Conservation (phyloP, 495 filamentous ascomycete species). For the Sordaria brevicollis region DNA sequence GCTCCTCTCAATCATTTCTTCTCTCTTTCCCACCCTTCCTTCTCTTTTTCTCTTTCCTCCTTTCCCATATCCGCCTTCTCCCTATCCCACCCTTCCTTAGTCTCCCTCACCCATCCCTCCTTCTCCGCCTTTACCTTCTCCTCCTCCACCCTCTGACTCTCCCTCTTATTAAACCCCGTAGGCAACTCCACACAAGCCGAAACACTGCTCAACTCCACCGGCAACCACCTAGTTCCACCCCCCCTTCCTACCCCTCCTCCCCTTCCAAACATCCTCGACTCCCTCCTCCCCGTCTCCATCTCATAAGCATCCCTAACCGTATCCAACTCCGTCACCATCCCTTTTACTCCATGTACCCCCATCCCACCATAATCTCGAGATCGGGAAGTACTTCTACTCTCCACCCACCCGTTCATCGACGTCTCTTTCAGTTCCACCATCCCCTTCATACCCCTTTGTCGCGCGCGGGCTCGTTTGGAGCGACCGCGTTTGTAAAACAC, state of each 20-base stretch:
- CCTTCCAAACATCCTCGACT: too few species aligned
- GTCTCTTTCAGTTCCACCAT: background rate
- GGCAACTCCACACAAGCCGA: background rate
- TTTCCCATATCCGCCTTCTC: too few species aligned
- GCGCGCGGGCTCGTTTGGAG: background rate
- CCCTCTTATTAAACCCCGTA: background rate
- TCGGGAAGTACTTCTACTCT: too few species aligned
- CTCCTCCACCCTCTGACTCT: background rate
- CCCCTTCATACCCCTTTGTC: background rate
- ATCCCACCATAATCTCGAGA: too few species aligned
- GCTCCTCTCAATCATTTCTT: too few species aligned
- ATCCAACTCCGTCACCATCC: background rate
- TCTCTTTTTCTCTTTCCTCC: too few species aligned
- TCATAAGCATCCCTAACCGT: background rate
- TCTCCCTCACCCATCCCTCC: background rate
- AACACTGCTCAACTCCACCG: background rate
- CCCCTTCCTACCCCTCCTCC: background rate
- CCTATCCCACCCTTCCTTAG: too few species aligned
- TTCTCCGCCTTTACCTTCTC: background rate
- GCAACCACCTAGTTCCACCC: background rate
- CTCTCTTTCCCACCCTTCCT: too few species aligned
- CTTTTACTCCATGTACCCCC: background rate
- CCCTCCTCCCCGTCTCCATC: background rate
- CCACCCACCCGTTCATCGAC: background rate
- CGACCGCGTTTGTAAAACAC: background rate